Evolutionary conservation across 2,329 filamentous ascomycete species (phyloP).

Genomic region (Cladosporium sp.): DNA sequence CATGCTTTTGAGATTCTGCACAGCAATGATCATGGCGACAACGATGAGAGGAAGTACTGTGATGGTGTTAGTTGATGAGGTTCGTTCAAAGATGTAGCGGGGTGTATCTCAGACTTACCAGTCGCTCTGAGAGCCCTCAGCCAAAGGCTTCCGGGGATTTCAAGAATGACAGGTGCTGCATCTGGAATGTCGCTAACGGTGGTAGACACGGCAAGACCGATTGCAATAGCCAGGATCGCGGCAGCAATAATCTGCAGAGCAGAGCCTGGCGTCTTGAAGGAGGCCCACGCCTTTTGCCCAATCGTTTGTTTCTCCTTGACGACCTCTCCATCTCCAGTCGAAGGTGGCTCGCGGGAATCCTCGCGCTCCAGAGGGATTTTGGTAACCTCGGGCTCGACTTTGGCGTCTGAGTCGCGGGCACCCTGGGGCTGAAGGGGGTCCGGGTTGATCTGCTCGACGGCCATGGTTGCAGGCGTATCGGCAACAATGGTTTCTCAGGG

Average conservation of each 20-base stretch:
- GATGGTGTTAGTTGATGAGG: conserved; percentile 6
- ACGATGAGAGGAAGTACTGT: conserved; percentile 51
- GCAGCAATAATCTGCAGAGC: conserved; percentile 49
- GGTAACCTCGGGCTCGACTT: neutral
- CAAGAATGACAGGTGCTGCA: conserved; percentile 40
- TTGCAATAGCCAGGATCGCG: conserved; percentile 47
- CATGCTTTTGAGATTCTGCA: conserved; percentile 48
- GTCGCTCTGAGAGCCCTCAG: conserved; percentile 47
- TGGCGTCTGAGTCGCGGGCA: neutral
- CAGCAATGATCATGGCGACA: conserved; percentile 49
- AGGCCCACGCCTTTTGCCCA: conserved; percentile 32
- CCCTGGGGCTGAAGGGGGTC: neutral
- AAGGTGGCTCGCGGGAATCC: conserved; percentile 6
- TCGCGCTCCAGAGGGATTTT: conserved; percentile 6
- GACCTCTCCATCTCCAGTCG: neutral
- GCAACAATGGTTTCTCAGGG: neutral
- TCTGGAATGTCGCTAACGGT: conserved; percentile 42
- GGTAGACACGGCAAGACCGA: conserved; percentile 45
- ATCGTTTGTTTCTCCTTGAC: conserved; percentile 10
- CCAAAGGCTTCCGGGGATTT: conserved; percentile 50
- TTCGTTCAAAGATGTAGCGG: neutral
- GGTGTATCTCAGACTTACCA: conserved; percentile 29
- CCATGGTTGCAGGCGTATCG: neutral
- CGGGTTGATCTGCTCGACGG: conserved; percentile 11
- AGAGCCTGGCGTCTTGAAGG: conserved; percentile 41